These are phyloP conservation scores for Bassia scoparia DNA, from an alignment of 148 eudicot genomes.

Conservation along the genomic window DNA sequence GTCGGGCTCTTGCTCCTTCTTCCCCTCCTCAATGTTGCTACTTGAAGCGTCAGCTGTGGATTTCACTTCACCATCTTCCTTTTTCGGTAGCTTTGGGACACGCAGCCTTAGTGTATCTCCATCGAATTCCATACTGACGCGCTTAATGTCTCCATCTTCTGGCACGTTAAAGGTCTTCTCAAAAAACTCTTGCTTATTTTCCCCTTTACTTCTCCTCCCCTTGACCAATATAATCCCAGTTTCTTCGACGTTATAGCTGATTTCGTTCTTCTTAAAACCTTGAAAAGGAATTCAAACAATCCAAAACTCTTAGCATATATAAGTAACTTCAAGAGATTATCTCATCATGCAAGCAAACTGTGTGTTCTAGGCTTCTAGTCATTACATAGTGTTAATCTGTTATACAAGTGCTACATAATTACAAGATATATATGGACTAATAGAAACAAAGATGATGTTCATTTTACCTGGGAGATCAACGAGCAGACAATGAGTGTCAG, in stretches of 20 bases:
- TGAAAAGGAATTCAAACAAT: background rate
- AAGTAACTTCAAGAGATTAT: too few species aligned
- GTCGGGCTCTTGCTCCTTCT: background rate
- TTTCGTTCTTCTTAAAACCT: constrained; percentile 53
- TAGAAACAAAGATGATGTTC: background rate
- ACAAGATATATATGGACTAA: background rate
- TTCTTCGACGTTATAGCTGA: constrained; percentile 38
- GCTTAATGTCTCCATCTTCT: constrained; percentile 36
- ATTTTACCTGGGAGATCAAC: constrained; percentile 53
- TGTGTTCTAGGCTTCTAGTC: background rate
- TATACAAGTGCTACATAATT: background rate
- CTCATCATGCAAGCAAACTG: background rate
- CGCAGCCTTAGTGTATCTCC: constrained; percentile 40
- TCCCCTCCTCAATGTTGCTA: background rate
- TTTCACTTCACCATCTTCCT: constrained; percentile 4
- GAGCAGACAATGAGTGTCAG: constrained; percentile 35
- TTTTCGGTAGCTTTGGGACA: constrained; percentile 37
- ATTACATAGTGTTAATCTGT: too few species aligned
- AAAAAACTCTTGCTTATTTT: constrained; percentile 36
- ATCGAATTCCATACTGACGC: constrained; percentile 38
- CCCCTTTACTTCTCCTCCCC: constrained; percentile 41
- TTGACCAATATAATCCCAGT: constrained; percentile 33
- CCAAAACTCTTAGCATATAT: too few species aligned
- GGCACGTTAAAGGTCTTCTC: constrained; percentile 41
- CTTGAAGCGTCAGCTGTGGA: background rate